phyloP scores from a whole-genome alignment of 1,284 basidiomycete genomes.

The Jaminaea rosea region DNA sequence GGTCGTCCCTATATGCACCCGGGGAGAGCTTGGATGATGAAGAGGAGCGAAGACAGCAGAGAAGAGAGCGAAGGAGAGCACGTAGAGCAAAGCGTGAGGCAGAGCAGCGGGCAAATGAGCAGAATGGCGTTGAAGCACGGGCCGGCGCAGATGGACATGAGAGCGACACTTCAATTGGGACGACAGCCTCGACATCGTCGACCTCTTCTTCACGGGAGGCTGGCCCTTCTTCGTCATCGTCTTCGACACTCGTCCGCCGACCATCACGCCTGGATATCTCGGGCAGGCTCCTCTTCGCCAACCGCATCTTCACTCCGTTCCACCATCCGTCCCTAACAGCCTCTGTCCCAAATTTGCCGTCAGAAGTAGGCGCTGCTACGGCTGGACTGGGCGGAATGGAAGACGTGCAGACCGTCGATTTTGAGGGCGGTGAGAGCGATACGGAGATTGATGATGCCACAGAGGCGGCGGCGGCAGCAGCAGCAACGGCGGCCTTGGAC shows the following conservation, averaged over 20 bases:
- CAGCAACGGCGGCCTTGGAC: not conserved
- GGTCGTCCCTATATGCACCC: no score
- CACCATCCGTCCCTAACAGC: not conserved
- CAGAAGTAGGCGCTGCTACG: not conserved
- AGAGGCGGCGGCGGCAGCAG: conserved; percentile 6
- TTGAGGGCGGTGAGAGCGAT: conserved; percentile 10
- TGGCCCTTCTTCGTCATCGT: no score
- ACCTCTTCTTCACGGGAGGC: no score
- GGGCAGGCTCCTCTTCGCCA: conserved; percentile 12
- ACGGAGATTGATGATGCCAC: conserved; percentile 10
- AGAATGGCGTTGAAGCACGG: not conserved
- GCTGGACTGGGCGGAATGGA: conserved; percentile 2
- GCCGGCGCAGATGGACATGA: not conserved
- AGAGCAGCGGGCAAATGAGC: no score
- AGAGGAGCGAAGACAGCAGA: not conserved
- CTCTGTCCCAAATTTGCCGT: not conserved
- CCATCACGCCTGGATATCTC: not conserved
- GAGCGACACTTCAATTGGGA: no score
- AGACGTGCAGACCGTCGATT: conserved; percentile 9
- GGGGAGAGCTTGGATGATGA: conserved; percentile 3
- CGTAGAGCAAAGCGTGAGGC: no score
- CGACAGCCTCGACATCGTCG: no score
- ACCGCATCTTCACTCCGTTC: conserved; percentile 5
- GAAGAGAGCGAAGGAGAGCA: not conserved
- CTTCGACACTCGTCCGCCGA: no score